A percentile compares a stretch with the other conserved stretches of the same genome.
Evolutionary conservation across 2,329 filamentous ascomycete species (phyloP).

Genomic region (Trichophyton benhamiae): DNA sequence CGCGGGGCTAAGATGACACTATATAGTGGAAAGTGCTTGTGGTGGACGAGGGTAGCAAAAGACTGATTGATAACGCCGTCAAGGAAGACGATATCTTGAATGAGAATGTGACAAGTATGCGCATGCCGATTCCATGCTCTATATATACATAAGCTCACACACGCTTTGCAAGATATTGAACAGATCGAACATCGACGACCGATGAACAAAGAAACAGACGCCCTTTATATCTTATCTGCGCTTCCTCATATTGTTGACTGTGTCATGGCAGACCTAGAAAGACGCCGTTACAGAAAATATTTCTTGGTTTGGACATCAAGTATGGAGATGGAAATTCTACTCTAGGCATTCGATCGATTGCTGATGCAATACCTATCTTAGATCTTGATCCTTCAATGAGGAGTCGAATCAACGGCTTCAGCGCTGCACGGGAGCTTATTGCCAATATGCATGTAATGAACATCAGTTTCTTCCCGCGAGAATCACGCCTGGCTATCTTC

Average conservation of each 20-base stretch:
- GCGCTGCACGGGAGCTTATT: slow-evolving; percentile 58
- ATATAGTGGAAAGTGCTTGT: slow-evolving; percentile 91
- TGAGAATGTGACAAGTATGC: slow-evolving; percentile 79
- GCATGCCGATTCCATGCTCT: not conserved
- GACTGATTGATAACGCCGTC: slow-evolving; percentile 78
- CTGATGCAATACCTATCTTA: slow-evolving; percentile 19
- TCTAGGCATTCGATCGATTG: not conserved
- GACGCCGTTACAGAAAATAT: slow-evolving; percentile 63
- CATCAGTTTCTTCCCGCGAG: slow-evolving; percentile 78
- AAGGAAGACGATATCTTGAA: slow-evolving; percentile 96
- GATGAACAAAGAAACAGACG: slow-evolving; percentile 80
- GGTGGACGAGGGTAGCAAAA: slow-evolving; percentile 70
- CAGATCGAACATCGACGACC: slow-evolving; percentile 77
- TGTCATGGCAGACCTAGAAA: slow-evolving; percentile 81
- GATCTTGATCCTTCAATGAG: slow-evolving; percentile 59
- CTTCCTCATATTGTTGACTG: slow-evolving; percentile 84
- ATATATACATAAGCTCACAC: not conserved
- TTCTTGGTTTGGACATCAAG: slow-evolving; percentile 76
- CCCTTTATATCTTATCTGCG: slow-evolving; percentile 81
- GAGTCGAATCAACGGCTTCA: slow-evolving; percentile 61
- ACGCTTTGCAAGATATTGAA: slow-evolving; percentile 61
- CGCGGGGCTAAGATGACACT: slow-evolving; percentile 4
- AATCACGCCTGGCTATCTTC: slow-evolving; percentile 85
- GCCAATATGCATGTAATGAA: slow-evolving; percentile 71
- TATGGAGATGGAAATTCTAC: slow-evolving; percentile 23